A percentile compares a stretch with the other conserved stretches of the same genome.
These are phyloP conservation scores for Colletotrichum brevisporum DNA, from an alignment of 2,329 filamentous ascomycete species.

Conservation along the genomic window DNA sequence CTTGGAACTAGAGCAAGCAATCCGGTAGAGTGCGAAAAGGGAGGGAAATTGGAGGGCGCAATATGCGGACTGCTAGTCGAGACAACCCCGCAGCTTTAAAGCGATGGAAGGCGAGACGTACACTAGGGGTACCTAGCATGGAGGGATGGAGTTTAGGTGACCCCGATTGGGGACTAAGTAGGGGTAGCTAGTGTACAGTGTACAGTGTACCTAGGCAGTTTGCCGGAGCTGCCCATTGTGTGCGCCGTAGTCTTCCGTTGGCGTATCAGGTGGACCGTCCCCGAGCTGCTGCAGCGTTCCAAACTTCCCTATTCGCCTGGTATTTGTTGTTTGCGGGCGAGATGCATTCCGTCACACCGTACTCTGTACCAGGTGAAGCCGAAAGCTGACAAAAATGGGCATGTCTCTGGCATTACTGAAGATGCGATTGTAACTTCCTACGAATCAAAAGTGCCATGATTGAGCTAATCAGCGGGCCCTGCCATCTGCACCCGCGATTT, in stretches of 20 bases:
- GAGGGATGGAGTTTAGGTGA: too few relatives aligned
- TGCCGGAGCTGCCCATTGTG: background rate
- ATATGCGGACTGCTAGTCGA: background rate
- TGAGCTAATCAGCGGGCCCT: constrained; percentile 36
- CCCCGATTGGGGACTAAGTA: constrained; percentile 10
- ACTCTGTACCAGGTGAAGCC: background rate
- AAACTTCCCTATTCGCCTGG: constrained; percentile 10
- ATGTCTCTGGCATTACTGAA: constrained; percentile 1
- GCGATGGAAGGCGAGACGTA: constrained; percentile 19
- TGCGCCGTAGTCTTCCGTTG: background rate
- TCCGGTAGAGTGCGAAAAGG: background rate
- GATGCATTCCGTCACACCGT: constrained; percentile 2
- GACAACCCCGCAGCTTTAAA: constrained; percentile 36
- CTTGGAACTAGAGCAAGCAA: background rate
- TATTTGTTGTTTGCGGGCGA: background rate
- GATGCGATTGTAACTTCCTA: background rate
- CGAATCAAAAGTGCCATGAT: constrained; percentile 30
- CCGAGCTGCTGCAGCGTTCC: background rate
- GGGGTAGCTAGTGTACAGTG: constrained; percentile 11
- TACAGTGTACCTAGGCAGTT: background rate
- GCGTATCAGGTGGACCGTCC: background rate
- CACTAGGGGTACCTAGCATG: background rate
- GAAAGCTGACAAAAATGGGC: background rate
- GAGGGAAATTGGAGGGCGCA: background rate
- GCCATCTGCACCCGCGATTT: constrained; percentile 10